These are phyloP conservation scores for Dothideomycetidae sp. DNA, from an alignment of 2,329 filamentous ascomycete genomes.

Conservation along the genomic window DNA sequence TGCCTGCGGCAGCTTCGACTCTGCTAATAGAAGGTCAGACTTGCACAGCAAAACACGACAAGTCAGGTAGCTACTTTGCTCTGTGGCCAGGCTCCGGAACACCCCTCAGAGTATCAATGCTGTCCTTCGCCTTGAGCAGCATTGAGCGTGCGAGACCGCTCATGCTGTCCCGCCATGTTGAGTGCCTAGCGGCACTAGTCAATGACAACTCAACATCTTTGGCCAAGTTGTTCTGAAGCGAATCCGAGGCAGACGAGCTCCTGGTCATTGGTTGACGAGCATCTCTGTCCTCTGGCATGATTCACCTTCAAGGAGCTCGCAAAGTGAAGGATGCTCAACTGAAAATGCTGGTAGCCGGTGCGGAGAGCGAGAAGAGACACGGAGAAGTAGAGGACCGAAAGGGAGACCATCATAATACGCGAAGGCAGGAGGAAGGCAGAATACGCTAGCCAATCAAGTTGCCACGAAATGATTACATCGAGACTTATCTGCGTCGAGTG, in stretches of 20 bases:
- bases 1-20: neutral
- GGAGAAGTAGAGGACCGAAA: too few relatives aligned
- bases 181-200: constrained; percentile 1
- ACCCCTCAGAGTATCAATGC: constrained; percentile 8
- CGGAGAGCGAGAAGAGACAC: neutral
- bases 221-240: constrained; percentile 1
- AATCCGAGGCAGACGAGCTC: neutral
- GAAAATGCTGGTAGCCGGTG: constrained; percentile 3
- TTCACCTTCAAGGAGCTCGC: neutral
- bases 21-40: too few relatives aligned
- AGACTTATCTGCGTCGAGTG: too few relatives aligned
- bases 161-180: constrained; percentile 8
- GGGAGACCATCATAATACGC: too few relatives aligned
- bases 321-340: constrained; percentile 8
- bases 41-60: too few relatives aligned
- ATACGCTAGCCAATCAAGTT: too few relatives aligned
- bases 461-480: too few relatives aligned
- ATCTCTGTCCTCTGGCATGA: too few relatives aligned
- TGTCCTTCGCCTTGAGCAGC: constrained; percentile 6
- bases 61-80: too few relatives aligned
- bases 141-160: constrained; percentile 5
- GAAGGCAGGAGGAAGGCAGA: too few relatives aligned
- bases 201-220: constrained; percentile 5
- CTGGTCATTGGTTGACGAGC: neutral
- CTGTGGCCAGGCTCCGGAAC: constrained; percentile 1